These are phyloP conservation scores for Saccharum hybrid DNA, from an alignment of 202 grass and related monocot genomes.

Conservation along the genomic window DNA sequence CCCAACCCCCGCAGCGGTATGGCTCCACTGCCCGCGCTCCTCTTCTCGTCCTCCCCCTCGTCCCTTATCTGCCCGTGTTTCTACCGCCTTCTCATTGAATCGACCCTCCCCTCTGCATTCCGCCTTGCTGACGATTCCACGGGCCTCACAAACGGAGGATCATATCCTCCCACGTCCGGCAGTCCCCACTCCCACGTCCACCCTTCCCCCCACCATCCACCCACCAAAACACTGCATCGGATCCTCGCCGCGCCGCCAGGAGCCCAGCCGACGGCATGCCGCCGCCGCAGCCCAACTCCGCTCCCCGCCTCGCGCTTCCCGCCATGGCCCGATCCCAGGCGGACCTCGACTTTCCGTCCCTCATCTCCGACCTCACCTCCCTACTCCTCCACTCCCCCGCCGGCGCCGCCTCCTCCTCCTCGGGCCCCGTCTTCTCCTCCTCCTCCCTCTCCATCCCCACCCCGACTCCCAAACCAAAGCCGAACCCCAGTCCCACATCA, in stretches of 20 bases:
- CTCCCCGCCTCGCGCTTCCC: no score
- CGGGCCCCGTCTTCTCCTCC: conserved; percentile 49
- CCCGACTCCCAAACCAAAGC: neutral
- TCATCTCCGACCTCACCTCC: conserved; percentile 74
- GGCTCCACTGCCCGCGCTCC: neutral
- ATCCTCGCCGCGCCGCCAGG: neutral
- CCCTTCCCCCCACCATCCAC: no score
- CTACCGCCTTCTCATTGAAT: neutral
- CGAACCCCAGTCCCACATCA: neutral
- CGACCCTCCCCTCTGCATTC: neutral
- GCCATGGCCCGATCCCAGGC: conserved; percentile 20
- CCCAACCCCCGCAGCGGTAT: conserved; percentile 33
- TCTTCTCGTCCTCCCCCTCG: neutral
- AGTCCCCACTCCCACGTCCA: no score
- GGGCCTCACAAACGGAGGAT: neutral
- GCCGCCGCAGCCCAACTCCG: conserved; percentile 11
- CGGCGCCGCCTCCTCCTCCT: neutral
- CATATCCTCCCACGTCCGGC: no score
- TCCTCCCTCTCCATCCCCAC: no score
- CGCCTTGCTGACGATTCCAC: neutral
- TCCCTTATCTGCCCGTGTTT: neutral
- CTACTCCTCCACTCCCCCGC: conserved; percentile 60
- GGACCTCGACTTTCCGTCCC: conserved; percentile 49
- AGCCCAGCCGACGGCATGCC: conserved; percentile 22
- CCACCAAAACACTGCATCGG: neutral